Evolutionary conservation across 2,329 filamentous ascomycete species (phyloP), one percentile per base, ranked within the genome.

Genomic region (Fusarium clavum): DNA sequence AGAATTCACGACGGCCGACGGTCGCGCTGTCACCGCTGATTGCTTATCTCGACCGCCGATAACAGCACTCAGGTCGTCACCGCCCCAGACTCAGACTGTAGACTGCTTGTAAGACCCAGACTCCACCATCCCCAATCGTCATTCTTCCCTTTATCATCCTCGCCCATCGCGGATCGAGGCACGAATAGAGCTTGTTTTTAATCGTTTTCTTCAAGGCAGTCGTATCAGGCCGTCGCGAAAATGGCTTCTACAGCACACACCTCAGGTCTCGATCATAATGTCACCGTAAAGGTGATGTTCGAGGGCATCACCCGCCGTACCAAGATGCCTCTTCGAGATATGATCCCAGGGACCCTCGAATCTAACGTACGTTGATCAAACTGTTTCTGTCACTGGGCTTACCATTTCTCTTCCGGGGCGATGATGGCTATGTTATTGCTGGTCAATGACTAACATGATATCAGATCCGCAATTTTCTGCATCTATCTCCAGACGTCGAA

Each of bases 321-420:
- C 84, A 98, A 97, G 87, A 87, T 98, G 71, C 92, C 94, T 59
- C 87, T 98, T 77, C 90, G 91, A 78, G 95, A 98, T 73, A 90
- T 98, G 60, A 89, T 89, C 69, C 89, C 92, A 52, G 85, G 84
- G 70, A 86, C 89, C 48, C 88, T 99, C 41, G 93, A 94, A 75
- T 85, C 89, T 76, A 97, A 95, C 89, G 96, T 98, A 88, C 79
- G 92, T 87, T 73, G 76, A 69, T 12, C 43, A 46, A 44, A 13
- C 30, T 27, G 9, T 16, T 12, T 22, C 12, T 16, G 38, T 34
- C 24, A n/a, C 24, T 34, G 34, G 34, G 34, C 10, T 38, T n/a
- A 11, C 6, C 34, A 11, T 38, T 38, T 5, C 10, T 18, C 18
- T 38, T 18, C n/a, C 34, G 18, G 18, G 18, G 34, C 18, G 34